Evolutionary conservation across 139 green algal genomes (phyloP), one percentile per base, ranked within the genome.

Genomic region (Micromonas pusilla): DNA sequence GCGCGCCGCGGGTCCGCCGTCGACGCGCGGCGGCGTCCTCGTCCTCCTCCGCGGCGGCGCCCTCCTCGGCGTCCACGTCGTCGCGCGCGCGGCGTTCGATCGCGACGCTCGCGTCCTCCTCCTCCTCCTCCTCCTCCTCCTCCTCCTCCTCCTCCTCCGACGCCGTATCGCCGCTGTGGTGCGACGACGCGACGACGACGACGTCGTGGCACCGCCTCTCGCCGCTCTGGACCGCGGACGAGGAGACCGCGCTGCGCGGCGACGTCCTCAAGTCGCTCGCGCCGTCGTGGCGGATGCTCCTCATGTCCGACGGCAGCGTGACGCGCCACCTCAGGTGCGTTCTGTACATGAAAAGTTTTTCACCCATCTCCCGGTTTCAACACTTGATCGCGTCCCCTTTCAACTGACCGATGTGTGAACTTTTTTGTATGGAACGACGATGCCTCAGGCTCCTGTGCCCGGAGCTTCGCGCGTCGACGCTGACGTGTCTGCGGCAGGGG

Each of bases 231-330:
- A 16, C 62, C 62, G 20, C 62, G 9, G 62, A 30, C 9, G 26
- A 36, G 62, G 62, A 30, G 16, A 13, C 62, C 62, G 26, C 20
- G 23, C 52, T 23, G 54, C 3, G 26, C 33, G 54, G 16, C 31
- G 52, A 3, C 26, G 3, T 30, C 32, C 34, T 62, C 16, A 19
- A 31, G 25, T 37, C 72, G 13, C 25, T 86, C 25, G 80, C 85
- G 1, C 80, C 83, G 2, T 1, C 83, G 36, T 89, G 85, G 81
- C 83, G 92, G 79, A 67, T 97, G 23, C 83, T 97, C 57, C 83
- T 98, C 1, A 82, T 98, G 2, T 96, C 88, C 79, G 94, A 98
- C 80, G 94, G 94, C 4, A 96, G 90, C n/a, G 93, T 98, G 2
- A 98, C 94, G 0, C 86, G 94, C 0, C 94, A 98, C 79, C 87